A percentile compares a stretch with the other conserved stretches of the same genome.
phyloP scores from a whole-genome alignment of 306 rosid genomes.

The Gynostemma pentaphyllum region DNA sequence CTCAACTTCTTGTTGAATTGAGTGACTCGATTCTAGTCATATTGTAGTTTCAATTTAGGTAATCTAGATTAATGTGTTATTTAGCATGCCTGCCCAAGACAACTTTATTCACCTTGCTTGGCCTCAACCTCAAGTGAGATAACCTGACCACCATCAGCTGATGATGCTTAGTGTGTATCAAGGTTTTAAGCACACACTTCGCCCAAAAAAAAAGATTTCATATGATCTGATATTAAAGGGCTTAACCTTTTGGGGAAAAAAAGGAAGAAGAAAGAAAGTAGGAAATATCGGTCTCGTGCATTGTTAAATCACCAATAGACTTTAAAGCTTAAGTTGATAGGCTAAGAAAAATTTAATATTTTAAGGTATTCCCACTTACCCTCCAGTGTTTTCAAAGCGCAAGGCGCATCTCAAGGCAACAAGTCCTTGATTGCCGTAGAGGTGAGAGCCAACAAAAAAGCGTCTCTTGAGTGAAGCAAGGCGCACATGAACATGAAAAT shows the following conservation, averaged over 20 bases:
- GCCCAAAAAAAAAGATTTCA: no score
- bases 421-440: no score
- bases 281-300: background rate
- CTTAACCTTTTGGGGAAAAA: background rate
- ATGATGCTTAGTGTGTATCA: background rate
- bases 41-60: background rate
- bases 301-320: no score
- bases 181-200: conserved; percentile 1
- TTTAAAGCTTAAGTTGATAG: no score
- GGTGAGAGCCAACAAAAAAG: no score
- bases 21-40: background rate
- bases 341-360: no score
- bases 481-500: no score
- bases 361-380: no score
- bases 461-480: no score
- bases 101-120: background rate
- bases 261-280: background rate
- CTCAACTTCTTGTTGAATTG: background rate
- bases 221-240: conserved; percentile 1
- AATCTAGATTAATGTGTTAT: background rate
- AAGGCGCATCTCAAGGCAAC: no score
- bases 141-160: background rate
- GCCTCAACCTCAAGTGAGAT: background rate
- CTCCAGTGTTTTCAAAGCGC: no score
- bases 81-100: background rate